Evolutionary conservation across 805 yeast species (phyloP).

Genomic region (Pichia deserticola): DNA sequence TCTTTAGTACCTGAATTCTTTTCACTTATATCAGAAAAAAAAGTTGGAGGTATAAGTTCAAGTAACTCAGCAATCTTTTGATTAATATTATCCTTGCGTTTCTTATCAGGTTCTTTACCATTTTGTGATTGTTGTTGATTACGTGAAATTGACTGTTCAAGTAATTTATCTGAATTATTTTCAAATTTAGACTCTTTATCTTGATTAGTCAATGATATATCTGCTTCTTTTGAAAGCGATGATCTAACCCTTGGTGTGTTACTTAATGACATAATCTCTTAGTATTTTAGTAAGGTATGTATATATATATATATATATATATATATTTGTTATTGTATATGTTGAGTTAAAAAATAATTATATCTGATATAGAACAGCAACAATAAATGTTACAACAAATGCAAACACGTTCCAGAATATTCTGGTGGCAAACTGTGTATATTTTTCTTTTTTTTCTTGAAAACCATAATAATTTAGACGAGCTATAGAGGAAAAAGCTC

Average conservation of each 20-base stretch:
- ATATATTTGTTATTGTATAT: no score
- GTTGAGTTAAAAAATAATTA: no score
- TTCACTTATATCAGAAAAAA: slow-evolving; percentile 34
- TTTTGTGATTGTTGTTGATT: background rate
- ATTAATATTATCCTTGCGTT: slow-evolving; percentile 50
- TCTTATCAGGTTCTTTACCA: slow-evolving; percentile 29
- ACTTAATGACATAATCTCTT: slow-evolving; percentile 1
- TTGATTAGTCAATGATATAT: no score
- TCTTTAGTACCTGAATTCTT: slow-evolving; percentile 66
- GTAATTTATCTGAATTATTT: background rate
- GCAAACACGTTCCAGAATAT: background rate
- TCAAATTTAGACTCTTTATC: background rate
- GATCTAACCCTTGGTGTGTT: slow-evolving; percentile 8
- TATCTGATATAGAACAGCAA: background rate
- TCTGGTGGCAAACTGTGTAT: background rate
- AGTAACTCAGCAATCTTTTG: slow-evolving; percentile 46
- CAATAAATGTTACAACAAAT: background rate
- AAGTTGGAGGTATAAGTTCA: slow-evolving; percentile 29
- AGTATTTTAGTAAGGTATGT: no score
- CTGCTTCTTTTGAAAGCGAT: slow-evolving; percentile 11
- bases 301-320: no score
- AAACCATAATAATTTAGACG: no score
- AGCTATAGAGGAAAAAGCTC: no score
- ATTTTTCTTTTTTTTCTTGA: no score
- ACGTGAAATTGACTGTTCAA: background rate